Percentiles rank a stretch among this genome's conserved stretches.
Conservation (phyloP, 2,329 filamentous ascomycete species). For the Fusarium papillatum region DNA sequence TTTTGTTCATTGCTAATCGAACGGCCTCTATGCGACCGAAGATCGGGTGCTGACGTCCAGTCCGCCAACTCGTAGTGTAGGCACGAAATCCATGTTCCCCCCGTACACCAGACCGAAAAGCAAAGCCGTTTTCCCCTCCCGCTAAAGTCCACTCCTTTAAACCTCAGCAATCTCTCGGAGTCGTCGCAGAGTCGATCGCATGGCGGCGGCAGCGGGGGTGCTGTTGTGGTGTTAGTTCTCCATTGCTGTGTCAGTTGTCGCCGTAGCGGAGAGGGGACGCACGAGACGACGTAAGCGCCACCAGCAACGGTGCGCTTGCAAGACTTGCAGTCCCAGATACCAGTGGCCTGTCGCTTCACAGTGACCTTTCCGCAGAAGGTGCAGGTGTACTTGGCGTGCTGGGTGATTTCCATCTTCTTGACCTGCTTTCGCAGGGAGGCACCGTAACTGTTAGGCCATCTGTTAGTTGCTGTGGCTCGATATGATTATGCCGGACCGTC, state of each 20-base stretch:
- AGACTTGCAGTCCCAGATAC: conserved; percentile 97
- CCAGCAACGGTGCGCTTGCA: conserved; percentile 85
- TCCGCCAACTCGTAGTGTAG: conserved; percentile 58
- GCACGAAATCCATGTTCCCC: conserved; percentile 58
- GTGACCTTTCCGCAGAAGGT: conserved; percentile 99
- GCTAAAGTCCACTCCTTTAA: conserved; percentile 66
- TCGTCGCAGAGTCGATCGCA: conserved; percentile 96
- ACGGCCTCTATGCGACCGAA: conserved; percentile 55
- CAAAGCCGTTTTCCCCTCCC: conserved; percentile 55
- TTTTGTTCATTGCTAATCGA: conserved; percentile 60
- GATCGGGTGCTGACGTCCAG: conserved; percentile 56
- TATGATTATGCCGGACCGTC: conserved; percentile 6
- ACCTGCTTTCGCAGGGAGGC: conserved; percentile 96
- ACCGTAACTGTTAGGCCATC: conserved; percentile 82
- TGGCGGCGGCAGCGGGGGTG: conserved; percentile 93
- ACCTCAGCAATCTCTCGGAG: conserved; percentile 98
- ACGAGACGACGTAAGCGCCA: conserved; percentile 97
- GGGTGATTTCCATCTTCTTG: conserved; percentile 99
- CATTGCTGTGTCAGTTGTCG: neutral
- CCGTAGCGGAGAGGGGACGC: conserved; percentile 64
- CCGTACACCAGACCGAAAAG: conserved; percentile 63
- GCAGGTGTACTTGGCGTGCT: conserved; percentile 98
- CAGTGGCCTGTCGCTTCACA: conserved; percentile 90
- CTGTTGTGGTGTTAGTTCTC: conserved; percentile 62
- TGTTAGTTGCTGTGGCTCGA: conserved; percentile 43